A percentile compares a stretch with the other conserved stretches of the same genome.
Conservation (phyloP, 2,329 filamentous ascomycete species). For the Bimuria novae-zelandiae region DNA sequence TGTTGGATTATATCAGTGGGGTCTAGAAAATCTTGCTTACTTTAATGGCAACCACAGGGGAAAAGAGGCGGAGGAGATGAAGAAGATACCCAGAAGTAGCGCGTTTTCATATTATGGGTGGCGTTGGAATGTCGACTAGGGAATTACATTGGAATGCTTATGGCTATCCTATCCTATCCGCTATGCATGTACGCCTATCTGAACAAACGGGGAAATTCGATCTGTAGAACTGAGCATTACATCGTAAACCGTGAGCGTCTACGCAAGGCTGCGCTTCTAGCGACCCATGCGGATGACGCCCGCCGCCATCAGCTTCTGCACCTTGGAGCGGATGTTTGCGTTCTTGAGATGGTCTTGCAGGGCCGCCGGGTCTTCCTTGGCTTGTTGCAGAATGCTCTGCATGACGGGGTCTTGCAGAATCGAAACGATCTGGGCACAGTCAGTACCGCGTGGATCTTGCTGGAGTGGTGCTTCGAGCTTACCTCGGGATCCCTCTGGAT, state of each 20-base stretch:
- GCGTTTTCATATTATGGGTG: too few relatives aligned
- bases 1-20: conserved; percentile 45
- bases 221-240: conserved; percentile 13
- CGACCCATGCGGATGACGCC: conserved; percentile 83
- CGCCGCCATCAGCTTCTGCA: conserved; percentile 92
- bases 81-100: conserved; percentile 3
- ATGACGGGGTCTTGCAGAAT: conserved; percentile 97
- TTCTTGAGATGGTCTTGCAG: conserved; percentile 98
- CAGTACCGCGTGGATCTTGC: conserved; percentile 23
- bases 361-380: conserved; percentile 88
- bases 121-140: too few relatives aligned
- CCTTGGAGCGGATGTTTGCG: conserved; percentile 79
- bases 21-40: too few relatives aligned
- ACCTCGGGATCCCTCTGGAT: conserved; percentile 90
- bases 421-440: conserved; percentile 68
- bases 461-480: conserved; percentile 44
- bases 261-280: conserved; percentile 27
- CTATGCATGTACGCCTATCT: conserved; percentile 26
- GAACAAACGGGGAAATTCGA: too few relatives aligned
- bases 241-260: conserved; percentile 11
- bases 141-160: too few relatives aligned
- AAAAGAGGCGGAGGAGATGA: background rate
- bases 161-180: too few relatives aligned
- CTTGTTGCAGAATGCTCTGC: conserved; percentile 96
- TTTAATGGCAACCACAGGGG: too few relatives aligned